A percentile compares a stretch with the other conserved stretches of the same genome.
phyloP scores from a whole-genome alignment of 345 rosid genomes.

The Dipteronia dyeriana region DNA sequence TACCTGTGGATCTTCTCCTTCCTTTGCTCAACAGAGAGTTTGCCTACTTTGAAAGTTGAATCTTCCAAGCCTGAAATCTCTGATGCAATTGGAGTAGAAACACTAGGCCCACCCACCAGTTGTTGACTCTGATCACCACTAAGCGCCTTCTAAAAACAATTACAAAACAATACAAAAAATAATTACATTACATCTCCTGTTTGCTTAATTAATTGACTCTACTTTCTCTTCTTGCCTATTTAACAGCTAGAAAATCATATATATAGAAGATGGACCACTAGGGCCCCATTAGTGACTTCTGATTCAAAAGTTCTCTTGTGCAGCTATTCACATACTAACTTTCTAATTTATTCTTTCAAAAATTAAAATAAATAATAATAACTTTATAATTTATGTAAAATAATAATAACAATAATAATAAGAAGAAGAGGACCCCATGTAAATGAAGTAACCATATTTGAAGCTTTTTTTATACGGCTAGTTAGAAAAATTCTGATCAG shows the following conservation, averaged over 20 bases:
- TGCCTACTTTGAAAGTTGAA: slow-evolving; percentile 66
- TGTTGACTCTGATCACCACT: slow-evolving; percentile 46
- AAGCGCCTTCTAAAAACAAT: slow-evolving; percentile 41
- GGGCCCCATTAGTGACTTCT: not conserved
- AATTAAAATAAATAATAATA: too few species aligned
- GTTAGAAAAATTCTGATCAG: too few species aligned
- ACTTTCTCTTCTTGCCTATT: not conserved
- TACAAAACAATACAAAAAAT: not conserved
- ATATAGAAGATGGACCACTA: not conserved
- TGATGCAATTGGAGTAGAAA: slow-evolving; percentile 48
- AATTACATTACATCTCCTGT: not conserved
- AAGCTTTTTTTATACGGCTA: not conserved
- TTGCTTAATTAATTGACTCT: not conserved
- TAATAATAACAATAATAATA: too few species aligned
- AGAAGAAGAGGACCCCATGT: not conserved
- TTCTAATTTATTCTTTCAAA: not conserved
- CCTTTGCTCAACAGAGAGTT: slow-evolving; percentile 81
- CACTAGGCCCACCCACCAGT: slow-evolving; percentile 36
- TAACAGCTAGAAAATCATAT: not conserved
- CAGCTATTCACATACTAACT: not conserved
- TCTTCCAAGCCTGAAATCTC: slow-evolving; percentile 80
- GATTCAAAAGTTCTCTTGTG: not conserved
- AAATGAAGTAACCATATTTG: not conserved
- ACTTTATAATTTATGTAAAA: too few species aligned
- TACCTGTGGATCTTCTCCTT: slow-evolving; percentile 92